Conservation (phyloP, 2,329 filamentous ascomycete species). For the Orbilia javanica region DNA sequence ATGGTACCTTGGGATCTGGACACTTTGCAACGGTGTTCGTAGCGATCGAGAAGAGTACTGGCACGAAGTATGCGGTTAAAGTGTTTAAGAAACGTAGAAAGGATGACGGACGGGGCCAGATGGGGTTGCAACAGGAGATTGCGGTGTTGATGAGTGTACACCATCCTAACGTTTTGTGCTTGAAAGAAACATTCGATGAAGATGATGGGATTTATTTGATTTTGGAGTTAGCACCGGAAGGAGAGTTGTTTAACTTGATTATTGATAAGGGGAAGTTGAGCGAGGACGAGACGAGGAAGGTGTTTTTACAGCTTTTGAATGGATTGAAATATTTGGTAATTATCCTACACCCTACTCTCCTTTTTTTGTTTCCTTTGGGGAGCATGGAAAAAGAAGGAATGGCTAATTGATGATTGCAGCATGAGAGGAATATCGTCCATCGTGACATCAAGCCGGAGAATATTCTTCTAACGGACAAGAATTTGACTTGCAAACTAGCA, state of each 20-base stretch:
- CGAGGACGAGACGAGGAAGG: slow-evolving; percentile 84
- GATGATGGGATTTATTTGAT: slow-evolving; percentile 90
- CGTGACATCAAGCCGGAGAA: slow-evolving; percentile 98
- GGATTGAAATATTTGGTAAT: slow-evolving; percentile 93
- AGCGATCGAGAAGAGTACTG: slow-evolving; percentile 86
- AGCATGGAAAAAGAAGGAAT: neutral
- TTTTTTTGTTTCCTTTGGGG: slow-evolving; percentile 59
- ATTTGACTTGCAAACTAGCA: slow-evolving; percentile 88
- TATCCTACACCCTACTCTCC: slow-evolving; percentile 61
- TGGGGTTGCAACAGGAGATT: slow-evolving; percentile 93
- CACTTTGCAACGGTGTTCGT: slow-evolving; percentile 95
- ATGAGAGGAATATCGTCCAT: slow-evolving; percentile 96
- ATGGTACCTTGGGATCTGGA: slow-evolving; percentile 83
- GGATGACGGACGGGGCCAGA: slow-evolving; percentile 86
- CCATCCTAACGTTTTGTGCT: slow-evolving; percentile 89
- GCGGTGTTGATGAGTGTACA: slow-evolving; percentile 97
- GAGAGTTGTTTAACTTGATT: slow-evolving; percentile 96
- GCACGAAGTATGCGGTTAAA: slow-evolving; percentile 89
- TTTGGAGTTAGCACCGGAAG: slow-evolving; percentile 88
- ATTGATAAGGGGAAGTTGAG: slow-evolving; percentile 88
- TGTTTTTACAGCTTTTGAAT: slow-evolving; percentile 92
- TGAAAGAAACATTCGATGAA: slow-evolving; percentile 96
- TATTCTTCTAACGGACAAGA: slow-evolving; percentile 86
- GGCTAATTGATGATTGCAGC: slow-evolving; percentile 69
- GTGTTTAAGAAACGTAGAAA: slow-evolving; percentile 88